Base-by-base conservation (phyloP, 768 basidiomycete species). In the Amylocystis lapponica region DNA sequence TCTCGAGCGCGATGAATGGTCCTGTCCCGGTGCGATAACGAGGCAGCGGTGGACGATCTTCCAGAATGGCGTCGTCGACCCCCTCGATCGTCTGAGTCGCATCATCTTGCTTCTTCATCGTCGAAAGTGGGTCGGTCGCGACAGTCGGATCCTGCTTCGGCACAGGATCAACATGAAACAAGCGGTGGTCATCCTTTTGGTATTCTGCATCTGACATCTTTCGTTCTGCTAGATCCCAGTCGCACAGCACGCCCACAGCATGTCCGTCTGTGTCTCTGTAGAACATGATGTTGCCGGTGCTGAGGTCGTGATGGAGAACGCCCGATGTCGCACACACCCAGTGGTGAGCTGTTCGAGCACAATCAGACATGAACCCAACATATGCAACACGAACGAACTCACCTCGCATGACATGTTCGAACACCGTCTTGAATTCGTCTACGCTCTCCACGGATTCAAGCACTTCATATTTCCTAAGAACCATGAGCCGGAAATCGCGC, bases 241-340 rank as follows among this genome's bases (percentile, higher is more conserved):
- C 63, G 38, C 56, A 51, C 10, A 63, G 50, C 10, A 62, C 51
- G 2, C 61, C 62, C 17, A 47, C 41, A 10, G 49, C 46, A 4
- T 8, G n/a, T 12, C 30, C 47, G 7, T 43, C 46, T 23, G 4
- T 12, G 34, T 53, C 29, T 14, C 16, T n/a, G 7, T 33, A 26
- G 32, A 59, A 54, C 62, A 64, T 62, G n/a, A 65, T 43, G 40
- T 62, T 64, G 41, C 54, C 54, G 19, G 57, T 52, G 48, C 65
- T 61, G 38, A 66, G 37, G 42, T 66, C 57, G 27, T 58, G 47
- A 45, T 67, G 62, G 20, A 67, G 43, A 17, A 65, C 49, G 7
- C 43, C 38, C 3, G 51, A 54, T 17, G 39, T 42, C 5, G 32
- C 38, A 29, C 50, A 60, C 0, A 56, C 55, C 27, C 50, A 50